Evolutionary conservation across 768 basidiomycete genomes (phyloP), one percentile per base, ranked within the genome.

Genomic region (Hygrocybe coccinea): DNA sequence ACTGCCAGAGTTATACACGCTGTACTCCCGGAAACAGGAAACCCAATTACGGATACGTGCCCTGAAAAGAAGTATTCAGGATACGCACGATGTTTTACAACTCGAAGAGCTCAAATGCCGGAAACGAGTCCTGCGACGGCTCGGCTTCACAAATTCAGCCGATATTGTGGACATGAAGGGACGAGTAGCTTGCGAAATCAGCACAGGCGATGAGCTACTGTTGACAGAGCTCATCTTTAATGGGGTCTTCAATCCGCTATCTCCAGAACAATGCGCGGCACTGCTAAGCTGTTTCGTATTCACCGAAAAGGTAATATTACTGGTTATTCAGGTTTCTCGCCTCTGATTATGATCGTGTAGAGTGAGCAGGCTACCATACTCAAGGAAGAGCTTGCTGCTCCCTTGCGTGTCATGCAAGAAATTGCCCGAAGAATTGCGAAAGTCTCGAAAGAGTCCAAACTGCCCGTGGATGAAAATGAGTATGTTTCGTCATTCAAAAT

Each of bases 161-260:
- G 95, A 98, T 69, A 97, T 98, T 56, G 92, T 98, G 19, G 97
- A 98, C 67, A 85, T 94, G 81, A 99, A 99, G 74, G 97, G 97
- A 1, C 80, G 97, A 37, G 95, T 99, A 1, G 97, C 97, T 15
- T 99, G 97, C 68, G 97, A 99, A 72, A 98, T 99, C 71, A 93
- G 90, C 67, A 87, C 94, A 2, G 97, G 97, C 6, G 97, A 99
- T 65, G 97, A 99, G 72, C 74, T 99, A 50, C 77, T 99, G 34
- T 78, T 99, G 59, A 99, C 97, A 1, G 97, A 98, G 71, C 80
- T 99, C 65, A 87, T 99, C 56, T 98, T 99, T 79, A 93, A 97
- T 58, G 97, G 97, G 55, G 88, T 85, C 19, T 99, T 99, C 79
- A 97, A 97, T 65, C 68, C 89, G 2, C 70, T 99, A 47, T 75